Evolutionary conservation across 352 stramenopile species (phyloP).

Genomic region (Phytophthora multivora): DNA sequence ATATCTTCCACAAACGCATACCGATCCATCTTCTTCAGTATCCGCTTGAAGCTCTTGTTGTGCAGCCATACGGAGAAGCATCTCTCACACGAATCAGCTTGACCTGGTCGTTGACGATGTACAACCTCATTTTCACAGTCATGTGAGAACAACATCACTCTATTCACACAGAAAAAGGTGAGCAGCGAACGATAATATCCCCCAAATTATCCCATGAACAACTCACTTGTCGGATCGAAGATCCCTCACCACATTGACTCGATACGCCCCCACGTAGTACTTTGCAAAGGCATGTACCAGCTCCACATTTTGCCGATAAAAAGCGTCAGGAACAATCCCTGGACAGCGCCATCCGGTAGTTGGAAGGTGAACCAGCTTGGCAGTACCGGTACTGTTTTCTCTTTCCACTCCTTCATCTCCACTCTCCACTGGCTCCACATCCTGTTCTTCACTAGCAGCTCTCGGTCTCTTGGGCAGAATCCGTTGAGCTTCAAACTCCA

Average conservation of each 20-base stretch:
- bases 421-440: slow-evolving; percentile 1
- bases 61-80: slow-evolving; percentile 63
- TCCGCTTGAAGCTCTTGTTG: slow-evolving; percentile 74
- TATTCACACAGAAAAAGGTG: slow-evolving; percentile 19
- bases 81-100: slow-evolving; percentile 54
- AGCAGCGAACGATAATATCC: background rate
- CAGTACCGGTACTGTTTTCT: background rate
- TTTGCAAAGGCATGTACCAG: slow-evolving; percentile 70
- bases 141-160: slow-evolving; percentile 73
- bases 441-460: slow-evolving; percentile 12
- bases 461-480: slow-evolving; percentile 18
- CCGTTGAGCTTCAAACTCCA: slow-evolving; percentile 10
- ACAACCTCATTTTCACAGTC: slow-evolving; percentile 67
- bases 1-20: slow-evolving; percentile 67
- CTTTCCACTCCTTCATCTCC: background rate
- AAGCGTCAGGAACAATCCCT: slow-evolving; percentile 57
- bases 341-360: slow-evolving; percentile 64
- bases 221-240: slow-evolving; percentile 66
- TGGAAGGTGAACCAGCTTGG: slow-evolving; percentile 43
- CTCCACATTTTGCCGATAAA: slow-evolving; percentile 55
- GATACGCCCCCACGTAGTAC: slow-evolving; percentile 66
- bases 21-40: slow-evolving; percentile 72
- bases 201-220: background rate
- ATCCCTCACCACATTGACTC: slow-evolving; percentile 67
- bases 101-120: slow-evolving; percentile 47